phyloP scores from a whole-genome alignment of 306 rosid species.

The Vicia sativa region DNA sequence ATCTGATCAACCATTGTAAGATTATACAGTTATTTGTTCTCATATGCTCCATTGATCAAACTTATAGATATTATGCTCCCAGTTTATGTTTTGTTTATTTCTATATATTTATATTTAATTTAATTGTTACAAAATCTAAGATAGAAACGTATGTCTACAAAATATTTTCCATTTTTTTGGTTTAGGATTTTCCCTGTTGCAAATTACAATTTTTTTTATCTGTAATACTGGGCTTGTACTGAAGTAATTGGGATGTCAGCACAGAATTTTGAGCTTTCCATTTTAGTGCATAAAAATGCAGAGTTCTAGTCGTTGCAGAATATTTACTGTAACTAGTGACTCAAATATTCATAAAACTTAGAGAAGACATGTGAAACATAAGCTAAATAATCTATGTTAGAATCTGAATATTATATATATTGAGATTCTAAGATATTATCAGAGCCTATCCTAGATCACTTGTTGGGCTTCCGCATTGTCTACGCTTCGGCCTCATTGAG shows the following conservation, averaged over 20 bases:
- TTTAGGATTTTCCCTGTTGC: constrained; percentile 10
- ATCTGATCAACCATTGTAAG: constrained; percentile 87
- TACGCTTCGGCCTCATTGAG: too few relatives aligned
- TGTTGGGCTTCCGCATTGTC: too few relatives aligned
- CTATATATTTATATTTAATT: constrained; percentile 6
- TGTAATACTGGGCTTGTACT: background rate
- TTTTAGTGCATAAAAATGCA: background rate
- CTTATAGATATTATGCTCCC: constrained; percentile 6
- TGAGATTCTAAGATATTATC: too few relatives aligned
- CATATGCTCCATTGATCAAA: constrained; percentile 15
- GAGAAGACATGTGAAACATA: background rate
- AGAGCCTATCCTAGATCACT: too few relatives aligned
- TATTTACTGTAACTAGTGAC: background rate
- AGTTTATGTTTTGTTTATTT: background rate
- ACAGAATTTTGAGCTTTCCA: background rate
- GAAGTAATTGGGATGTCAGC: constrained; percentile 9
- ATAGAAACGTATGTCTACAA: background rate
- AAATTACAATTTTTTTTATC: background rate
- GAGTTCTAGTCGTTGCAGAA: background rate
- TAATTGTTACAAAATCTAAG: background rate
- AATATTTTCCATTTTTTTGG: constrained; percentile 12
- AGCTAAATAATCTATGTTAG: background rate
- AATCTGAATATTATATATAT: too few relatives aligned
- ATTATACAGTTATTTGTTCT: constrained; percentile 30
- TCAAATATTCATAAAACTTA: background rate